Percentiles rank a stretch among this genome's conserved stretches.
phyloP scores from a whole-genome alignment of 805 yeast genomes.

The Candida cerambycidarum region DNA sequence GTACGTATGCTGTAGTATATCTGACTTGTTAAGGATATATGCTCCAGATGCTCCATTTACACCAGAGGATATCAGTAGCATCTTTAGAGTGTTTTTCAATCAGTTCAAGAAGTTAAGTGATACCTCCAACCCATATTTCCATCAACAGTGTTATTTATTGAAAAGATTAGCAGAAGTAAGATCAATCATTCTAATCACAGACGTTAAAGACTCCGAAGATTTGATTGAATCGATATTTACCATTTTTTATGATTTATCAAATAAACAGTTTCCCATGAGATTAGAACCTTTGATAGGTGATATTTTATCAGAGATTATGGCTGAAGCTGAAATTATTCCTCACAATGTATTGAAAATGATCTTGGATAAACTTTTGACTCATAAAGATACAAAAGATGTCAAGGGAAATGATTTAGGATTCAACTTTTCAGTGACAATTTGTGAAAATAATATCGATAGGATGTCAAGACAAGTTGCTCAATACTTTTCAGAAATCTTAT shows the following conservation, averaged over 20 bases:
- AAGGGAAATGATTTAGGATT: conserved; percentile 56
- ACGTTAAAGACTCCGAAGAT: conserved; percentile 60
- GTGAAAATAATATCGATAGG: conserved; percentile 68
- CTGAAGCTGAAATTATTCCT: conserved; percentile 69
- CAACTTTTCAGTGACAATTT: conserved; percentile 62
- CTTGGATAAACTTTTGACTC: conserved; percentile 56
- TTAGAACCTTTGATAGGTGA: conserved; percentile 66
- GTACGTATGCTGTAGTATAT: conserved; percentile 65
- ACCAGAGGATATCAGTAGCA: conserved; percentile 55
- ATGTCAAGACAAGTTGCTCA: conserved; percentile 76
- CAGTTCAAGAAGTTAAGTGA: conserved; percentile 60
- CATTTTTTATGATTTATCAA: conserved; percentile 55
- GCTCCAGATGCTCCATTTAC: conserved; percentile 93
- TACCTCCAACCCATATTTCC: conserved; percentile 56
- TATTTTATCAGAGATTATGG: conserved; percentile 69
- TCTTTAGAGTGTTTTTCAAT: conserved; percentile 64
- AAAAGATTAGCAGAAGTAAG: conserved; percentile 73
- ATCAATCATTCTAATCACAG: conserved; percentile 71
- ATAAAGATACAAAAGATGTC: conserved; percentile 3
- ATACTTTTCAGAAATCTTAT: conserved; percentile 73
- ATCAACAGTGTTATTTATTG: conserved; percentile 63
- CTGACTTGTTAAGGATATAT: conserved; percentile 71
- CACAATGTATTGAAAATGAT: conserved; percentile 59
- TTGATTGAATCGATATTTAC: conserved; percentile 58
- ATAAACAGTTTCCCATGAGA: conserved; percentile 46